Evolutionary conservation across 495 filamentous ascomycete genomes (phyloP).

Genomic region (Penicillium atrosanguineum): DNA sequence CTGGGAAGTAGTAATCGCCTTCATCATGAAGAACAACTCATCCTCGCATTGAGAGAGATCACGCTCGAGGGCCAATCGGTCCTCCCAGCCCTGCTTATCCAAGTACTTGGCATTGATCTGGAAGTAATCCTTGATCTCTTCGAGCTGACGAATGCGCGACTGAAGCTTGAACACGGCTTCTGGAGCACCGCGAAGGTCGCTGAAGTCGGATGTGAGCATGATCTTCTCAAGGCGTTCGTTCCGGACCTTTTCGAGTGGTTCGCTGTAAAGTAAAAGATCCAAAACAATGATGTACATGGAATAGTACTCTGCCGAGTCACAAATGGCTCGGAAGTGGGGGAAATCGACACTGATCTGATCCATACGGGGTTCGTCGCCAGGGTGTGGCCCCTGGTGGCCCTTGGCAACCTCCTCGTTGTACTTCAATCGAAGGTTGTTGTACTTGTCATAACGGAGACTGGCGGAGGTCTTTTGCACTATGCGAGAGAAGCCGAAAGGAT

Average conservation of each 20-base stretch:
- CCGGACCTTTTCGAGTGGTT: conserved; percentile 92
- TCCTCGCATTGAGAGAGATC: conserved; percentile 90
- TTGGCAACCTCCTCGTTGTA: conserved; percentile 92
- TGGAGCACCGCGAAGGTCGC: conserved; percentile 87
- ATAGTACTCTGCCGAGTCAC: conserved; percentile 95
- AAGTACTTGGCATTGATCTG: conserved; percentile 86
- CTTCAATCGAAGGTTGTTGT: conserved; percentile 94
- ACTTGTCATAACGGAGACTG: conserved; percentile 92
- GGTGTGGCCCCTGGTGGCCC: conserved; percentile 41
- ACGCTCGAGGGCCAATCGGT: conserved; percentile 78
- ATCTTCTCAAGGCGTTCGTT: conserved; percentile 95
- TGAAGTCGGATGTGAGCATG: conserved; percentile 99
- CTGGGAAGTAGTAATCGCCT: conserved; percentile 96
- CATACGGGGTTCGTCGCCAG: conserved; percentile 69
- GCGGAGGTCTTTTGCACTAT: conserved; percentile 95
- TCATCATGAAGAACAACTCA: conserved; percentile 99
- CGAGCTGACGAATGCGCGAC: conserved; percentile 85
- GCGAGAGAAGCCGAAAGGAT: conserved; percentile 92
- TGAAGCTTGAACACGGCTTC: conserved; percentile 92
- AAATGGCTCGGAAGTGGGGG: conserved; percentile 84
- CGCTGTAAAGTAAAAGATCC: conserved; percentile 90
- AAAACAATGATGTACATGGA: conserved; percentile 96
- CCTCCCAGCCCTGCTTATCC: conserved; percentile 88
- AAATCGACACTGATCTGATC: conserved; percentile 97
- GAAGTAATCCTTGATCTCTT: conserved; percentile 96